Base-by-base conservation (phyloP, 169 alveolate species). In the Eimeria falciformis region DNA sequence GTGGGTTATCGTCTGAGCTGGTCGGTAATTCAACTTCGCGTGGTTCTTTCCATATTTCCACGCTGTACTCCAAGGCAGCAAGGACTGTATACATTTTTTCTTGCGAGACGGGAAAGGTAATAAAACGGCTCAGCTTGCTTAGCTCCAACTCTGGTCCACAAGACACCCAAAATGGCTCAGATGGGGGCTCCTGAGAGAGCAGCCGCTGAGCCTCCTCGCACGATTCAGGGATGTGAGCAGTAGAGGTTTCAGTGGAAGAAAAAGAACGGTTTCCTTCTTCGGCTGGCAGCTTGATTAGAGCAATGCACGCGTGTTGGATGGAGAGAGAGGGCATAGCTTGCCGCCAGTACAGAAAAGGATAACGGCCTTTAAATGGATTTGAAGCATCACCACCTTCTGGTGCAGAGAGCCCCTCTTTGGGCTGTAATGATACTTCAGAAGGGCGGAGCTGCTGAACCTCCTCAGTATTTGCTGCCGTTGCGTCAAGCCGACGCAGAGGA, bases 31-130 rank as follows among this genome's bases (percentile, higher is more conserved):
- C 14, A 7, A 29, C 12, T 47, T 25, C 69, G 69, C 50, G 87
- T n/a, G 87, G 71, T 78, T 78, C 87, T 14, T 47, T 29, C 87
- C 87, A 78, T 3, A 78, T 50, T 9, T 78, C 87, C 25, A 78
- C 87, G 25, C 87, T 78, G 87, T 78, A 78, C 53, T 78, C 87
- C 18, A 78, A 56, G 29, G 87, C 87, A 2, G 37, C 87, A 7
- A 78, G 71, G 53, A 78, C 87, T 50, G n/a, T 25, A 3, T 23
- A 27, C 71, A 78, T 7, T 40, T 78, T 78, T 12, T 78, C 71
- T 69, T 78, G 87, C 46, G 87, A 47, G 2, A 78, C 37, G 3
- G 87, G 12, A 33, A 78, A 78, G 17, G 87, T 78, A 50, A 78
- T 9, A n/a, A 47, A 78, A 27, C 62, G 56, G n/a, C 47, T 56